phyloP scores from a whole-genome alignment of 192 early-diverging fungal species.

The Helicostylum pulchrum region DNA sequence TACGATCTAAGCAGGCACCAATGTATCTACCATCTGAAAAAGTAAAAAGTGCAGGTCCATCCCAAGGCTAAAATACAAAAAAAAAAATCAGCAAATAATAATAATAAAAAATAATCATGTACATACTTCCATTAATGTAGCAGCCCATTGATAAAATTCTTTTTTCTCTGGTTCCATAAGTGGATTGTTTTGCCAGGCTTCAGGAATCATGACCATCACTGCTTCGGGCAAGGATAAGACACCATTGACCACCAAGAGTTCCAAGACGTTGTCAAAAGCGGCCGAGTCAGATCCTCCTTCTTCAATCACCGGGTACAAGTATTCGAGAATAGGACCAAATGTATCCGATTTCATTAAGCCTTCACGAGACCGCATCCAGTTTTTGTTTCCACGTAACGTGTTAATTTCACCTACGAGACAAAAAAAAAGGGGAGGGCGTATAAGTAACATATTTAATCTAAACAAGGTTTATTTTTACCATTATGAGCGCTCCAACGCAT shows the following conservation, averaged over 20 bases:
- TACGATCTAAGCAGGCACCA: conserved; percentile 97
- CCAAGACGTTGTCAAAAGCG: conserved; percentile 95
- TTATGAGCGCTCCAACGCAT: conserved; percentile 99
- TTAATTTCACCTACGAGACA: conserved; percentile 91
- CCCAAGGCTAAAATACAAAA: conserved; percentile 65
- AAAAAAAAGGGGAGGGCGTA: too few species aligned
- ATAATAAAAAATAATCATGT: too few species aligned
- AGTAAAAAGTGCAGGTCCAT: conserved; percentile 96
- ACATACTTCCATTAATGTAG: conserved; percentile 82
- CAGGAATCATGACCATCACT: conserved; percentile 99
- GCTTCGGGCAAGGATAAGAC: conserved; percentile 90
- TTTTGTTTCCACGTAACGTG: conserved; percentile 97
- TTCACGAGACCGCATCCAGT: conserved; percentile 99
- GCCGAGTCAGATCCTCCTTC: conserved; percentile 95
- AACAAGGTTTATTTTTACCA: conserved; percentile 50
- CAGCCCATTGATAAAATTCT: conserved; percentile 97
- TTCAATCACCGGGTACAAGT: conserved; percentile 92
- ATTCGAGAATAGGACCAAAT: conserved; percentile 75
- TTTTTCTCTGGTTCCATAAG: conserved; percentile 83
- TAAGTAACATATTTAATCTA: too few species aligned
- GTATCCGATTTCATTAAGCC: conserved; percentile 85
- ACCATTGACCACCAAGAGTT: conserved; percentile 90
- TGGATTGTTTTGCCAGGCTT: conserved; percentile 94
- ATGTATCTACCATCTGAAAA: conserved; percentile 97
- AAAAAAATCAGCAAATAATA: too few species aligned